Percentiles rank a stretch among this genome's conserved stretches.
Evolutionary conservation across 768 basidiomycete species (phyloP).

Genomic region (Calocybe indica): DNA sequence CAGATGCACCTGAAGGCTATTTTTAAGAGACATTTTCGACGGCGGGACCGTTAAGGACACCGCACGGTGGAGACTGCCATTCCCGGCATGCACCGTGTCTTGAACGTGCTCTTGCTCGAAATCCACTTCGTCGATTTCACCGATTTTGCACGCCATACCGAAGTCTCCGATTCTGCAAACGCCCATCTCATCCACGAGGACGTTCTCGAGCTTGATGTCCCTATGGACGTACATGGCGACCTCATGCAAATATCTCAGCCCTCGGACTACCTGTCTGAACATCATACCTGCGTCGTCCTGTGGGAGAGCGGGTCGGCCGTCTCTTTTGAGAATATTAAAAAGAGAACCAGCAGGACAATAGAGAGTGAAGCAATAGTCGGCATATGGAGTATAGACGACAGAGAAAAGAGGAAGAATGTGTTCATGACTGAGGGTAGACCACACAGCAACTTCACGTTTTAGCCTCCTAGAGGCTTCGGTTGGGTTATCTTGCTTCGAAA

Average conservation of each 20-base stretch:
- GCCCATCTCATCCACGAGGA: conserved; percentile 85
- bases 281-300: conserved; percentile 80
- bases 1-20: conserved; percentile 17
- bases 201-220: conserved; percentile 96
- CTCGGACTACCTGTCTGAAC: conserved; percentile 82
- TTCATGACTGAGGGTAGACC: conserved; percentile 76
- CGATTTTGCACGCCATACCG: conserved; percentile 69
- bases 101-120: conserved; percentile 25
- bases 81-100: conserved; percentile 9
- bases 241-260: conserved; percentile 78
- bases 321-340: conserved; percentile 74
- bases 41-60: conserved; percentile 30
- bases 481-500: conserved; percentile 46
- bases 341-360: conserved; percentile 83
- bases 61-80: conserved; percentile 27
- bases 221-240: conserved; percentile 77
- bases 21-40: conserved; percentile 16
- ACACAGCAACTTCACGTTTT: conserved; percentile 65
- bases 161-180: conserved; percentile 86
- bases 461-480: conserved; percentile 46
- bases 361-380: conserved; percentile 79
- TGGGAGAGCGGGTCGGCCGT: conserved; percentile 59
- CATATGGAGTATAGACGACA: conserved; percentile 47
- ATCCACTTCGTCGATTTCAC: conserved; percentile 33
- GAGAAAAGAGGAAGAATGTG: conserved; percentile 83